Evolutionary conservation across 2,329 filamentous ascomycete species (phyloP), one percentile per base, ranked within the genome.

Genomic region (Fusarium sp.): DNA sequence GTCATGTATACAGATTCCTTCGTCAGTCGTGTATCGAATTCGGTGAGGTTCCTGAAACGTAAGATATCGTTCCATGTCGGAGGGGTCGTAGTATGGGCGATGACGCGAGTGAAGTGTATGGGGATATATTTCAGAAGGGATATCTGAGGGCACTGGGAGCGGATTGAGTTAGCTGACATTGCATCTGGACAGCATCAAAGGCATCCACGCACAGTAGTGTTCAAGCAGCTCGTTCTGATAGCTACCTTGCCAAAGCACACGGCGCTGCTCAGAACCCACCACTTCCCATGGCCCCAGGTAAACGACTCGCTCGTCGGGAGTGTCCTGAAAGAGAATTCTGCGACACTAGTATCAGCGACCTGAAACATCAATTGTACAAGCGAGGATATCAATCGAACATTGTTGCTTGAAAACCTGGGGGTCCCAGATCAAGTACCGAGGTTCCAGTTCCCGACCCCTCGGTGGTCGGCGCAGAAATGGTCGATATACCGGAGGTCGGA

Each of bases 201-300:
- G 42, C 36, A 44, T 46, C 19, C 45, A 77, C 81, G 64, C 79
- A 86, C 84, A 76, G 64, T 81, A 85, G 69, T 87, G 84, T 69
- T 86, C 84, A 33, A 87, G 79, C 26, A 82, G 77, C 76, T 86
- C 84, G 73, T 82, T 81, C 69, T 83, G 80, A 70, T 86, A 86
- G 69, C 83, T 85, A 65, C 84, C 84, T 68, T 84, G 84, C 84
- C 84, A 87, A 39, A 84, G 74, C n/a, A 86, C 78, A 40, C 84
- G 83, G 50, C 84, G 83, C 33, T 82, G 80, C 61, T 84, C 82
- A 39, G 80, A 80, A 42, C 82, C 82, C 39, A 84, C 77, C 36
- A 86, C 79, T 70, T 86, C 83, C 84, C 84, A 86, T 6, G 84
- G 84, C n/a, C 84, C 84, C 9, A 87, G 80, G 64, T 86, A 86